A percentile compares a stretch with the other conserved stretches of the same genome.
These are phyloP conservation scores for Cryptococcus floricola DNA, from an alignment of 1,284 basidiomycete species.

Conservation along the genomic window DNA sequence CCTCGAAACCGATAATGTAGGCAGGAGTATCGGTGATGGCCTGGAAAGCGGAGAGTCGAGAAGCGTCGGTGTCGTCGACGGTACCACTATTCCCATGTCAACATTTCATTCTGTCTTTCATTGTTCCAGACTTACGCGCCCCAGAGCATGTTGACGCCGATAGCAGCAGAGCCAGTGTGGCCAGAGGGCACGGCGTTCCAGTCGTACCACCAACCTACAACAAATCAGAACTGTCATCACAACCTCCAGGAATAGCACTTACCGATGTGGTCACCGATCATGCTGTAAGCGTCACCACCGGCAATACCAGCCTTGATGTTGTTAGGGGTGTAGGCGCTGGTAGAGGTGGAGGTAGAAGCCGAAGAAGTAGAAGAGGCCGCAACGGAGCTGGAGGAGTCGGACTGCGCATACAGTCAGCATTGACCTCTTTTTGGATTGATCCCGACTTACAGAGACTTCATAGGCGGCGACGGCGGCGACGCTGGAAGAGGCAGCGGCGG, in stretches of 20 bases:
- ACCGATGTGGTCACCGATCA: conserved; percentile 33
- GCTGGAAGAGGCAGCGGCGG: not conserved
- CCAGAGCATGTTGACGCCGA: conserved; percentile 46
- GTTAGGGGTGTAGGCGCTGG: conserved; percentile 28
- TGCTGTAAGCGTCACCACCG: conserved; percentile 28
- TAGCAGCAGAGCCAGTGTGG: conserved; percentile 17
- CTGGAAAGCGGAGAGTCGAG: conserved; percentile 39
- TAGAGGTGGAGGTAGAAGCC: conserved; percentile 8
- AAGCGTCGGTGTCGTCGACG: conserved; percentile 30
- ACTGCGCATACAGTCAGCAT: not conserved
- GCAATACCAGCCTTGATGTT: conserved; percentile 47
- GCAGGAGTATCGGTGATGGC: conserved; percentile 31
- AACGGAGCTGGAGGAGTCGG: conserved; percentile 2
- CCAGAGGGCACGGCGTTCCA: conserved; percentile 27
- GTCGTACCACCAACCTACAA: conserved; percentile 8
- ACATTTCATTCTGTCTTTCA: too few species aligned
- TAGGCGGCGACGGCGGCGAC: conserved; percentile 6
- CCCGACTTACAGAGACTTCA: too few species aligned
- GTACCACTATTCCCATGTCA: conserved; percentile 10
- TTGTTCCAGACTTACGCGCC: conserved; percentile 18
- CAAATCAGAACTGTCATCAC: not conserved
- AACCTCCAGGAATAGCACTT: conserved; percentile 9
- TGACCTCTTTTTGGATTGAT: not conserved
- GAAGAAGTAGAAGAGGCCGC: conserved; percentile 7
- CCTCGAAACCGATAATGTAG: conserved; percentile 47